Conservation (phyloP, 2,329 filamentous ascomycete species). For the Neopestalotiopsis rosae region DNA sequence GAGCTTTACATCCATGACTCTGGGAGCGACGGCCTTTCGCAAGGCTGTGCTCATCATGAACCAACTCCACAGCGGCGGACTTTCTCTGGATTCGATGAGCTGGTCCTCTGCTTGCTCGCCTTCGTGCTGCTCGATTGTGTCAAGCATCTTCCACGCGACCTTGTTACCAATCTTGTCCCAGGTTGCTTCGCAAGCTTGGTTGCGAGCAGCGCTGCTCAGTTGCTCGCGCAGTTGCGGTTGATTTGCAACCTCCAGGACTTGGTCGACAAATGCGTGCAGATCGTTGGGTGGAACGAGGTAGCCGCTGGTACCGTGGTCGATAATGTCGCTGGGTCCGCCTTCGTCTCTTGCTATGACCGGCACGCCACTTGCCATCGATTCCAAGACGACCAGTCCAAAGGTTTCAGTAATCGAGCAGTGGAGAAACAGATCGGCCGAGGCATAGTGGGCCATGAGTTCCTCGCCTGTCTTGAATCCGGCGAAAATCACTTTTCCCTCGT, state of each 20-base stretch:
- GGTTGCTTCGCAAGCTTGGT: constrained; percentile 66
- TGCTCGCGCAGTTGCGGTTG: constrained; percentile 48
- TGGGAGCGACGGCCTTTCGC: constrained; percentile 39
- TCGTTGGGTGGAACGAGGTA: constrained; percentile 66
- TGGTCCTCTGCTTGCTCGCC: constrained; percentile 36
- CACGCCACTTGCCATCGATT: constrained; percentile 74
- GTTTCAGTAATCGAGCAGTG: constrained; percentile 76
- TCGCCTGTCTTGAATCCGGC: constrained; percentile 67
- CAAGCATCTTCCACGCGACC: constrained; percentile 68
- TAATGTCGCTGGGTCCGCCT: constrained; percentile 72
- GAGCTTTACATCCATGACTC: constrained; percentile 50
- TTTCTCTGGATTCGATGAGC: constrained; percentile 25
- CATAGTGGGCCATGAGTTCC: constrained; percentile 68
- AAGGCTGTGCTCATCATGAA: constrained; percentile 46
- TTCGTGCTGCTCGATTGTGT: constrained; percentile 54
- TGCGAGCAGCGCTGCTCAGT: constrained; percentile 55
- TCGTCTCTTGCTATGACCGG: constrained; percentile 73
- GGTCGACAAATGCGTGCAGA: constrained; percentile 60
- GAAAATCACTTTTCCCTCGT: constrained; percentile 64
- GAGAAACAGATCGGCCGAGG: constrained; percentile 71
- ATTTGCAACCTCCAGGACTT: constrained; percentile 54
- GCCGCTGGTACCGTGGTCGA: constrained; percentile 63
- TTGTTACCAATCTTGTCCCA: constrained; percentile 77
- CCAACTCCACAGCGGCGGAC: constrained; percentile 47
- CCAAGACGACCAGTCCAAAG: constrained; percentile 72